These are phyloP conservation scores for Schizopora paradoxa DNA, from an alignment of 1,284 basidiomycete genomes.

Conservation along the genomic window DNA sequence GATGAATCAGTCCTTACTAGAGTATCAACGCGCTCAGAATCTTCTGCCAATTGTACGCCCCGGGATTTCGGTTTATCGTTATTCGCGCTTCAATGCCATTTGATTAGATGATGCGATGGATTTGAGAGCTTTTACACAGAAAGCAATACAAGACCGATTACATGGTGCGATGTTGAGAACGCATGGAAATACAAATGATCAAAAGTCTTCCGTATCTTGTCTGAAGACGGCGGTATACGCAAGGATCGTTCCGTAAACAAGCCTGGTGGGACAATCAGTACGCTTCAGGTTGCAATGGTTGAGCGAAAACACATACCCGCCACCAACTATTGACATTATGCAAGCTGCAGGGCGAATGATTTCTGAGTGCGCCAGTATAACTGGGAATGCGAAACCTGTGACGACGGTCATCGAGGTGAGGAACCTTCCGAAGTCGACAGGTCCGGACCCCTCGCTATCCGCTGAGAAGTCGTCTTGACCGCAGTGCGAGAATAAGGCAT, in stretches of 20 bases:
- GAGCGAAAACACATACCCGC: constrained; percentile 51
- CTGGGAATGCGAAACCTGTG: constrained; percentile 89
- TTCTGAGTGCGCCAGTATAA: constrained; percentile 89
- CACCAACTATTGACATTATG: constrained; percentile 92
- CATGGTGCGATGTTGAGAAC: not conserved
- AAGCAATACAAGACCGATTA: not conserved
- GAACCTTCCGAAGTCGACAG: constrained; percentile 84
- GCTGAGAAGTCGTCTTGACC: constrained; percentile 79
- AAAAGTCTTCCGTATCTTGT: constrained; percentile 39
- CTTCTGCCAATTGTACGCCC: too few species aligned
- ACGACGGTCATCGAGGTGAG: constrained; percentile 88
- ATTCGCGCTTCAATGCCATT: too few species aligned
- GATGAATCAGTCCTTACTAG: too few species aligned
- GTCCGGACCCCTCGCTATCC: constrained; percentile 54
- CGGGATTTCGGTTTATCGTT: too few species aligned
- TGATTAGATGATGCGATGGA: too few species aligned
- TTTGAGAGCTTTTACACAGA: not conserved
- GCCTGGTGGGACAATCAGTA: constrained; percentile 34
- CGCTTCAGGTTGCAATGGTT: not conserved
- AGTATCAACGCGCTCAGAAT: too few species aligned
- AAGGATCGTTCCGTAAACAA: constrained; percentile 93
- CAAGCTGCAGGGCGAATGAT: constrained; percentile 84
- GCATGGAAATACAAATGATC: too few species aligned
- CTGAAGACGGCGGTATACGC: constrained; percentile 83
- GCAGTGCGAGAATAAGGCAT: constrained; percentile 84